Percentiles rank a stretch among this genome's conserved stretches.
Conservation (phyloP, 306 rosid genomes). For the Cucurbita pepo region DNA sequence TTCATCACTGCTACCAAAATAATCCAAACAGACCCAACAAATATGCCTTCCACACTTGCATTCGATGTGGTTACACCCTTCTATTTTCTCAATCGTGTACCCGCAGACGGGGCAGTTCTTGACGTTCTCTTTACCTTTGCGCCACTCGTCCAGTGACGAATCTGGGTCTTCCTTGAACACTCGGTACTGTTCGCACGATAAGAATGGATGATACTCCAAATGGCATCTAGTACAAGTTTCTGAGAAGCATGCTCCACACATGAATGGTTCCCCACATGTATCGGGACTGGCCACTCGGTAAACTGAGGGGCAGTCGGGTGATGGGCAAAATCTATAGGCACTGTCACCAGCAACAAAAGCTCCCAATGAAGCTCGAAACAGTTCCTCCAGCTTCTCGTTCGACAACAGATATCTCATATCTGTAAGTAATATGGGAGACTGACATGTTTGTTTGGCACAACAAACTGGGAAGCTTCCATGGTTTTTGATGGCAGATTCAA, state of each 20-base stretch:
- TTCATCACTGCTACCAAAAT: constrained; percentile 35
- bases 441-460: constrained; percentile 43
- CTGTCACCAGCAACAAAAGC: constrained; percentile 60
- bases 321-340: constrained; percentile 61
- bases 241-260: constrained; percentile 70
- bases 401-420: constrained; percentile 48
- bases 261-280: constrained; percentile 39
- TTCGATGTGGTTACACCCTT: constrained; percentile 86
- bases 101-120: constrained; percentile 60
- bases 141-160: constrained; percentile 63
- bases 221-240: constrained; percentile 85
- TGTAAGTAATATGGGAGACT: constrained; percentile 29
- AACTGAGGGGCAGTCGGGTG: constrained; percentile 84
- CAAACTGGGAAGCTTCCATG: constrained; percentile 61
- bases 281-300: constrained; percentile 44
- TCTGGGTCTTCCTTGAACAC: constrained; percentile 80
- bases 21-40: constrained; percentile 80
- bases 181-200: constrained; percentile 58
- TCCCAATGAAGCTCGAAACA: constrained; percentile 74
- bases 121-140: constrained; percentile 61
- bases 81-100: constrained; percentile 58
- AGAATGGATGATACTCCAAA: constrained; percentile 68
- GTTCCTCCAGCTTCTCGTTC: constrained; percentile 63
- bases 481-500: constrained; percentile 61
- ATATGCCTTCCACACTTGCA: constrained; percentile 82